Base-by-base conservation (phyloP, 2,329 filamentous ascomycete genomes). In the Colletotrichum paranaense region DNA sequence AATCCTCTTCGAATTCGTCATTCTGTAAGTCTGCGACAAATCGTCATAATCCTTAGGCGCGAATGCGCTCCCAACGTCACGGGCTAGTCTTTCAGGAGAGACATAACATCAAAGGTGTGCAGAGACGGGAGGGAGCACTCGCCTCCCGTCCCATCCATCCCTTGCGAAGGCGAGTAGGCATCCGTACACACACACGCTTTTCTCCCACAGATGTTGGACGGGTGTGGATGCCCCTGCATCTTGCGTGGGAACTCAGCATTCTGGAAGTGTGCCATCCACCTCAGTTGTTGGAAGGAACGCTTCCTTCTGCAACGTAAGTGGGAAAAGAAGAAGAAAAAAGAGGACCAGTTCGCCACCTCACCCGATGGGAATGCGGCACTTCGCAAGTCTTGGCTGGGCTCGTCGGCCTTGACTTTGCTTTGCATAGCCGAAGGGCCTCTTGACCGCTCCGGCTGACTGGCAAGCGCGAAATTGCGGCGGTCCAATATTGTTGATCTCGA, bases 191-290 rank as follows among this genome's bases (percentile, higher is more conserved):
- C 32, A 63, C 49, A 42, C 30, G 22, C 12, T 52, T 11, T n/a
- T 46, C 19, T 49, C 42, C 32, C 32, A 35, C 12, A 35, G 32
- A 35, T 35, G 14, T 42, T 3, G 16, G 16, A 19, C 38, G 38
- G 53, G 64, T 22, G 42, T 60, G 63, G 38, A 24, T 70, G 69
- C 67, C 66, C 66, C 67, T 72, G 69, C 58, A 19, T 68, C 53
- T 22, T 52, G 65, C 42, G 59, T 28, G 42, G 46, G 28, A 16
- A 28, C 14, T 24, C 38, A 46, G 30, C 42, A 59, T 16, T 32
- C 4, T 59, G 24, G 38, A 42, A 42, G 65, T 42, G 65, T 69
- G 58, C 42, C 66, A 59, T 30, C 69, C 59, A 53, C 59, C 53
- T 28, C 42, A 4, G 3, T 32, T 60, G 56, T 60, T 49, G 28